Evolutionary conservation across 768 basidiomycete species (phyloP).

Genomic region (Suillus sp.): DNA sequence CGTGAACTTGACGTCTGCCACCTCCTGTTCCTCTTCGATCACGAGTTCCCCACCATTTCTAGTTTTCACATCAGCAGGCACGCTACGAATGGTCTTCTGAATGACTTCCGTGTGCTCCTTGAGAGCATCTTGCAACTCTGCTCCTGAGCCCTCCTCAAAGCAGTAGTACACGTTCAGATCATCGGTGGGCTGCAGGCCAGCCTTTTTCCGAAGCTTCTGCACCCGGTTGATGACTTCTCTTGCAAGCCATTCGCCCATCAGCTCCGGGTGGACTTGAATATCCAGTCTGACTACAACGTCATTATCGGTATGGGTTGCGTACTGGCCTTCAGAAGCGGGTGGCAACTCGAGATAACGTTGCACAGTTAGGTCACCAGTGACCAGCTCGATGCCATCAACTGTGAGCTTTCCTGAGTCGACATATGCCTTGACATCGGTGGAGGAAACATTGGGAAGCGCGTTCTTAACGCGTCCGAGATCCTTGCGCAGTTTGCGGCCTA

Average conservation of each 20-base stretch:
- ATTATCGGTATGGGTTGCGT: slow-evolving; percentile 86
- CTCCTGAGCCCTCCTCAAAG: slow-evolving; percentile 70
- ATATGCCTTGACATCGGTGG: slow-evolving; percentile 82
- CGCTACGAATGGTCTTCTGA: slow-evolving; percentile 69
- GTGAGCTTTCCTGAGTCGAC: slow-evolving; percentile 70
- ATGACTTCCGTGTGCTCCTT: slow-evolving; percentile 68
- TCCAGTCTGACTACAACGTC: slow-evolving; percentile 95
- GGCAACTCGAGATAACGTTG: slow-evolving; percentile 89
- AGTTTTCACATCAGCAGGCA: slow-evolving; percentile 61
- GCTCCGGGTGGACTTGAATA: slow-evolving; percentile 81
- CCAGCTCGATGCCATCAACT: slow-evolving; percentile 88
- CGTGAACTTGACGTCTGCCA: slow-evolving; percentile 76
- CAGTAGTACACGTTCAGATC: slow-evolving; percentile 87
- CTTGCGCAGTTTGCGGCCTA: slow-evolving; percentile 92
- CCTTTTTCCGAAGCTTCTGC: slow-evolving; percentile 94
- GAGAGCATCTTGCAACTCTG: slow-evolving; percentile 66
- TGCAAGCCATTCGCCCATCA: slow-evolving; percentile 85
- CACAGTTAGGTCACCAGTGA: slow-evolving; percentile 88
- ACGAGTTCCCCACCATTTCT: slow-evolving; percentile 54
- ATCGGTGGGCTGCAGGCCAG: slow-evolving; percentile 92
- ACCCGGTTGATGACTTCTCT: slow-evolving; percentile 91
- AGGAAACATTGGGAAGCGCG: slow-evolving; percentile 77
- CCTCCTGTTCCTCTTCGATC: slow-evolving; percentile 86
- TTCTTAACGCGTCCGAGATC: slow-evolving; percentile 89
- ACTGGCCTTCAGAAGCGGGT: slow-evolving; percentile 57